Evolutionary conservation across 768 basidiomycete genomes (phyloP).

Genomic region (Udeniomyces megalosporus): DNA sequence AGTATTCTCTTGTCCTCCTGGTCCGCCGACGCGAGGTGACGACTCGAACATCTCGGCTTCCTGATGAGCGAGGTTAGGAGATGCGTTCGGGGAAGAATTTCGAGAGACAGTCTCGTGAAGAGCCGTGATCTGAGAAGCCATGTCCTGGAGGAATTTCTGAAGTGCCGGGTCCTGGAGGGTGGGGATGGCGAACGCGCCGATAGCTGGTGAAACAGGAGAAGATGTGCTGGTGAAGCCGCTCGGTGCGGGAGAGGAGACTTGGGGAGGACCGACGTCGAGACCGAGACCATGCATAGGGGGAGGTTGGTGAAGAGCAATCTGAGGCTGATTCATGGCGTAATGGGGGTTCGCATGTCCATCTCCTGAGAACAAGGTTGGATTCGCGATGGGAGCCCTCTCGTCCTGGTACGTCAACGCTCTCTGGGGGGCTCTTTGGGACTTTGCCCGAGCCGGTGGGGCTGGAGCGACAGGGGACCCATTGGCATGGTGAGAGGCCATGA

Average conservation of each 20-base stretch:
- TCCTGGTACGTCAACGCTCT: no score
- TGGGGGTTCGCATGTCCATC: no score
- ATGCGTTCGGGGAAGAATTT: no score
- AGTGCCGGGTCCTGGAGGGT: not conserved
- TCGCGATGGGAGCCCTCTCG: no score
- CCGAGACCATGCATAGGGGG: not conserved
- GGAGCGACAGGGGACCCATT: not conserved
- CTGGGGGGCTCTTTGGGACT: not conserved
- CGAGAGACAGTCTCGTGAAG: not conserved
- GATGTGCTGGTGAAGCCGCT: no score
- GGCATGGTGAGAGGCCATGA: not conserved
- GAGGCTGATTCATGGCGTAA: no score
- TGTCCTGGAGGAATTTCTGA: constrained; percentile 1
- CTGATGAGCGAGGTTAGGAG: no score
- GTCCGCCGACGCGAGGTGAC: no score
- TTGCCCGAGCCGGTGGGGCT: no score
- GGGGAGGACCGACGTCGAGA: not conserved
- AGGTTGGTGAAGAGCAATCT: not conserved
- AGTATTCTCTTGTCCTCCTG: no score
- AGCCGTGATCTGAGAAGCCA: not conserved
- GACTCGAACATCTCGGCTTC: no score
- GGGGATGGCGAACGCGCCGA: not conserved
- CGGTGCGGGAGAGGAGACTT: not conserved
- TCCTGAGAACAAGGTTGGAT: no score
- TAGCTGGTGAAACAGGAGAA: not conserved